phyloP scores from a whole-genome alignment of 2,329 filamentous ascomycete species.

The Tolypocladium inflatum region DNA sequence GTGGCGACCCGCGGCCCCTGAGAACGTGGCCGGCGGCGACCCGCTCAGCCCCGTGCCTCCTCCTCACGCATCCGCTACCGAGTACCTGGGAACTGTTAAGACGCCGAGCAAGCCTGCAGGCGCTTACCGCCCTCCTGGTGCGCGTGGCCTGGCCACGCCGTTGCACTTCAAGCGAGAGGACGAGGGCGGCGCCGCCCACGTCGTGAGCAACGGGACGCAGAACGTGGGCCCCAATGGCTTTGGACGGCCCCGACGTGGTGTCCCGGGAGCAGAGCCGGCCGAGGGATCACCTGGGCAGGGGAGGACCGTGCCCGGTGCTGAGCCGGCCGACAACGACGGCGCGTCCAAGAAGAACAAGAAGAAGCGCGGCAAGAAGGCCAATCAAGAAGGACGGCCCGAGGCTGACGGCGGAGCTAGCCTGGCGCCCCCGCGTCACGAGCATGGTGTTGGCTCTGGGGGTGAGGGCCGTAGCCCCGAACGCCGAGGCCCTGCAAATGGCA shows the following conservation, averaged over 20 bases:
- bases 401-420: conserved; percentile 35
- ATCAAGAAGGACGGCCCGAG: conserved; percentile 58
- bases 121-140: conserved; percentile 90
- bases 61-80: conserved; percentile 73
- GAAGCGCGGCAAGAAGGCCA: conserved; percentile 87
- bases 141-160: conserved; percentile 78
- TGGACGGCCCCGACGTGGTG: conserved; percentile 60
- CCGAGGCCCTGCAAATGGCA: conserved; percentile 32
- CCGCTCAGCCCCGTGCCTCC: conserved; percentile 65
- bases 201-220: conserved; percentile 67
- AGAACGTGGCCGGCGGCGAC: conserved; percentile 52
- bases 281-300: conserved; percentile 57
- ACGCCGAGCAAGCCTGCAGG: conserved; percentile 95
- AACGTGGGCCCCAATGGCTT: conserved; percentile 73
- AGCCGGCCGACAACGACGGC: conserved; percentile 59
- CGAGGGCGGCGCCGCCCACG: conserved; percentile 83
- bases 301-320: conserved; percentile 56
- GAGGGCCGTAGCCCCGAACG: conserved; percentile 59
- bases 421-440: conserved; percentile 34
- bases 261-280: conserved; percentile 77
- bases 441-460: conserved; percentile 28
- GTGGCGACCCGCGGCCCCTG: conserved; percentile 70
- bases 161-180: conserved; percentile 97
- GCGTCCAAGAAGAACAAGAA: conserved; percentile 91
- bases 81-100: conserved; percentile 79